Evolutionary conservation across 352 stramenopile genomes (phyloP).

Genomic region (Phytophthora europaea): DNA sequence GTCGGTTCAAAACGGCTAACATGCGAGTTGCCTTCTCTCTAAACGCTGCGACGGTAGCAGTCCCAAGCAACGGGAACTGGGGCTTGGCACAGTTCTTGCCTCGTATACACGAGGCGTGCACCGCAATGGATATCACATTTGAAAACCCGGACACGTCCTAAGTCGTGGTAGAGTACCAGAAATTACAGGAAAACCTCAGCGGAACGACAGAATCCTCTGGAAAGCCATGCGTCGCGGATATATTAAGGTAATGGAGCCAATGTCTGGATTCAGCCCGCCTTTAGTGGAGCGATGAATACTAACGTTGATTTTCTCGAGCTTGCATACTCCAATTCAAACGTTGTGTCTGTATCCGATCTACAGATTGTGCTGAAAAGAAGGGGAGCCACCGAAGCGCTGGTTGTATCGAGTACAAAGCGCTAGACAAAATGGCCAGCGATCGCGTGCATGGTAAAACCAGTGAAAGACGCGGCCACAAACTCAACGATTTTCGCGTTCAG

Average conservation of each 20-base stretch:
- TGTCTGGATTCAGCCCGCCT: background rate
- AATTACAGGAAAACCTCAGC: background rate
- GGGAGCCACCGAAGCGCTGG: background rate
- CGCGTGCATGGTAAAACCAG: background rate
- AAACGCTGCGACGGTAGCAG: background rate
- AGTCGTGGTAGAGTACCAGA: background rate
- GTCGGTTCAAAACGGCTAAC: background rate
- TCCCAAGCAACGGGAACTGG: background rate
- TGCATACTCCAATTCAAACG: background rate
- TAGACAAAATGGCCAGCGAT: background rate
- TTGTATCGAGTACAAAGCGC: background rate
- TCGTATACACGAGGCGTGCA: background rate
- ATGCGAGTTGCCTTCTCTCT: background rate
- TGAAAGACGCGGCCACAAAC: background rate
- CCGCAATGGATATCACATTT: background rate
- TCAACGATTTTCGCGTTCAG: background rate
- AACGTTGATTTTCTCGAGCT: background rate
- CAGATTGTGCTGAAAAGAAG: background rate
- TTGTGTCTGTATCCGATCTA: background rate
- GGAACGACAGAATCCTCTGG: background rate
- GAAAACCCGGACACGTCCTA: background rate
- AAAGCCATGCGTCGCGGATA: background rate
- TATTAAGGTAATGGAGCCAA: background rate
- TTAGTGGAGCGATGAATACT: background rate
- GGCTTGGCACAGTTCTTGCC: background rate